Evolutionary conservation across 2,329 filamentous ascomycete genomes (phyloP), one percentile per base, ranked within the genome.

Genomic region (Cercospora canescens): DNA sequence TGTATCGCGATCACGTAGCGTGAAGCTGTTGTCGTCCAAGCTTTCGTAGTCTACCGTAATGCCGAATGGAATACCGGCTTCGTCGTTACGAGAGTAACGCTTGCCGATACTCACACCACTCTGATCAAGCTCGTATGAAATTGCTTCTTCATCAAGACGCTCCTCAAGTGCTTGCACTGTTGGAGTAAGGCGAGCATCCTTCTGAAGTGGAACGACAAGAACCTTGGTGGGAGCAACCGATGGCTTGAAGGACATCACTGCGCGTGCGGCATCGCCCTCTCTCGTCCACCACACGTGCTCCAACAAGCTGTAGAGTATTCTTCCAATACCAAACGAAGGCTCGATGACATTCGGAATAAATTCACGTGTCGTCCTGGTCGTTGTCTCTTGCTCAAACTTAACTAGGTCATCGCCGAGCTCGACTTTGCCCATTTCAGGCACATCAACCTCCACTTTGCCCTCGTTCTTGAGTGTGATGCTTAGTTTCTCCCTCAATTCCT

Each of bases 11-110:
- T 98, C 94, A 76, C 94, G 86, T 70, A 98, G 87, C 1, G 94
- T 98, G 76, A 96, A 87, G 7, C 91, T 91, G 77, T 88, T 88
- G 78, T 97, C 93, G 80, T 96, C 89, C 72, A 97, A 83, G 56
- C 92, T 96, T 84, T 98, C 92, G 86, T 97, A 98, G 80, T 98
- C 94, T 67, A 98, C 88, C 0, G 94, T 98, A 79, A 98, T 89
- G 77, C 93, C 94, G 70, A 97, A 89, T 7, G 94, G 93, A 52
- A 95, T 98, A 75, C 94, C 95, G 66, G 97, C 87, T 82, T 98
- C 94, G 79, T 98, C 94, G 78, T 97, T 97, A 75, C 95, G 89
- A 77, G 91, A 89, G 81, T 96, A 98, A 62, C 94, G 91, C 85
- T 96, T 97, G 78, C 94, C 94, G 73, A 98, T 98, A 69, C 89